Evolutionary conservation across 306 rosid genomes (phyloP).

Genomic region (Spatholobus suberectus): DNA sequence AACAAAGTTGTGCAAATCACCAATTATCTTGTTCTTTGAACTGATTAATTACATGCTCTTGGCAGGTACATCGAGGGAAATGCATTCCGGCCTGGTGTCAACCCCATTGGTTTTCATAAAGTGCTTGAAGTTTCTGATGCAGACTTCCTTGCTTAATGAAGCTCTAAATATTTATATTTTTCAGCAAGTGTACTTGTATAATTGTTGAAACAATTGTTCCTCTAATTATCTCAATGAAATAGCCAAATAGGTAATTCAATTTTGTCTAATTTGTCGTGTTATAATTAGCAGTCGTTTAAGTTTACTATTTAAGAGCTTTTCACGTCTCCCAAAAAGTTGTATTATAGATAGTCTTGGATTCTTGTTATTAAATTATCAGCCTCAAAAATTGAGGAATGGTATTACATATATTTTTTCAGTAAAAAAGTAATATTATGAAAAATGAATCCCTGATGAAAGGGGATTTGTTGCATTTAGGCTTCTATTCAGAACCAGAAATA

Average conservation of each 20-base stretch:
- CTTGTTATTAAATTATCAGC: not conserved
- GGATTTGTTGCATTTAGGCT: not conserved
- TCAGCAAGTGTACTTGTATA: conserved; percentile 43
- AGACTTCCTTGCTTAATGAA: conserved; percentile 78
- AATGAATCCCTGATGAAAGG: not conserved
- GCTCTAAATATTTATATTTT: conserved; percentile 36
- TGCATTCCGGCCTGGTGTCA: conserved; percentile 87
- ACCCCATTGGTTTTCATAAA: conserved; percentile 83
- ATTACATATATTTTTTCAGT: not conserved
- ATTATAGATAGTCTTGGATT: conserved; percentile 2
- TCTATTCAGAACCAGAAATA: not conserved
- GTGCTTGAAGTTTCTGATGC: conserved; percentile 93
- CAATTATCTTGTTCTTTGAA: conserved; percentile 15
- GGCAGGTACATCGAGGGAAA: conserved; percentile 88
- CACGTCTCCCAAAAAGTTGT: conserved; percentile 27
- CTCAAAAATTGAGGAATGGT: not conserved
- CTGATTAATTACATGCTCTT: conserved; percentile 18
- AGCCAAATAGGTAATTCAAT: conserved; percentile 48
- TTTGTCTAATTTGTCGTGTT: conserved; percentile 36
- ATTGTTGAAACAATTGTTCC: conserved; percentile 52
- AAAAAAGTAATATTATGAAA: not conserved
- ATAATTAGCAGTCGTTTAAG: conserved; percentile 28
- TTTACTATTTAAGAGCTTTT: conserved; percentile 25
- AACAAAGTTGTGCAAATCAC: not conserved
- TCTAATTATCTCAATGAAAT: conserved; percentile 51